A percentile compares a stretch with the other conserved stretches of the same genome.
Conservation (phyloP, 768 basidiomycete genomes). For the Boletus reticuloceps region DNA sequence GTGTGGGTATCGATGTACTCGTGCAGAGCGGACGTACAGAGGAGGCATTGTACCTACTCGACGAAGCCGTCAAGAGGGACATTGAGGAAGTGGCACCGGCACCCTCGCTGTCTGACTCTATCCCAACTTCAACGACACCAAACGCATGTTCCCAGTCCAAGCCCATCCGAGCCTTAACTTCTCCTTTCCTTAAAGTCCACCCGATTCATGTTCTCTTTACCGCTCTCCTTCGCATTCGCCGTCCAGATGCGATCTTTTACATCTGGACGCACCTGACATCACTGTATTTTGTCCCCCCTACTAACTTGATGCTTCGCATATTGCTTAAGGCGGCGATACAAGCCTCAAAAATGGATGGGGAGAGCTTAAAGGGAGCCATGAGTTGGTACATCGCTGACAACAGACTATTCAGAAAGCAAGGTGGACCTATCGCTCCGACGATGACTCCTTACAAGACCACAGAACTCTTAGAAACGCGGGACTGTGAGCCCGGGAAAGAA, state of each 20-base stretch:
- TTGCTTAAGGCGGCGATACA: conserved; percentile 60
- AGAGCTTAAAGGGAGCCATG: conserved; percentile 49
- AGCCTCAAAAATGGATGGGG: conserved; percentile 49
- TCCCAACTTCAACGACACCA: neutral
- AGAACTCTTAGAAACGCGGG: neutral
- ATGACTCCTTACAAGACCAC: neutral
- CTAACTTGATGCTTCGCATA: conserved; percentile 53
- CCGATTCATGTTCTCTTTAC: conserved; percentile 46
- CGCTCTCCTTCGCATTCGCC: conserved; percentile 46
- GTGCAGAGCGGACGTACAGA: conserved; percentile 42
- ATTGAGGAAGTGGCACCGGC: neutral
- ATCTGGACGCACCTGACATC: conserved; percentile 66
- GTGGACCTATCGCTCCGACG: conserved; percentile 14
- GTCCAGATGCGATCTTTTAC: conserved; percentile 62
- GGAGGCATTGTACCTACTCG: conserved; percentile 50
- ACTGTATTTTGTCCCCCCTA: conserved; percentile 57
- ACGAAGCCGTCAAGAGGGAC: conserved; percentile 34
- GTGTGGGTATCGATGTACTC: conserved; percentile 49
- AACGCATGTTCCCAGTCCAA: neutral
- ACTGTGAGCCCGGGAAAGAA: neutral
- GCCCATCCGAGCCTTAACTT: neutral
- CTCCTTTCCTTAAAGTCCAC: conserved; percentile 21
- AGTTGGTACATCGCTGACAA: conserved; percentile 24
- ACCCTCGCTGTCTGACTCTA: neutral
- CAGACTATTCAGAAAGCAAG: conserved; percentile 13